Evolutionary conservation across 805 yeast species (phyloP).

Genomic region (Teunomyces pallodes): DNA sequence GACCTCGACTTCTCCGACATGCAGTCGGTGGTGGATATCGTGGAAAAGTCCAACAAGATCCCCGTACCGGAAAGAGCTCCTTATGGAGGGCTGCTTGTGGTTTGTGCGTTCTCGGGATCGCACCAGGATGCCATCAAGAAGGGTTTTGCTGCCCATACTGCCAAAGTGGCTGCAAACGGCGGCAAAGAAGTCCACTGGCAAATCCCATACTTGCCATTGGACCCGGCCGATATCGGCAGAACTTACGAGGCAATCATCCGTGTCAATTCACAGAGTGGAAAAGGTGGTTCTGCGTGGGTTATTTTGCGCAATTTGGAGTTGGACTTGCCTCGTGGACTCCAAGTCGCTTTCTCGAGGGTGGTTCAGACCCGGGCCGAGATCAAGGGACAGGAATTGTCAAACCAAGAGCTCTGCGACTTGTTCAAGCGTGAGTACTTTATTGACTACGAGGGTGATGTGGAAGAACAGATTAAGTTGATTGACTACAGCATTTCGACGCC

Average conservation of each 20-base stretch:
- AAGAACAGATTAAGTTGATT: conserved; percentile 33
- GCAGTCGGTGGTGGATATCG: conserved; percentile 62
- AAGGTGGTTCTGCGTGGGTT: conserved; percentile 90
- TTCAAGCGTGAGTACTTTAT: conserved; percentile 59
- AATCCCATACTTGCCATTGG: conserved; percentile 80
- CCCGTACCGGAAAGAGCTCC: conserved; percentile 80
- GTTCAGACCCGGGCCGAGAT: conserved; percentile 71
- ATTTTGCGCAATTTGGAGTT: conserved; percentile 71
- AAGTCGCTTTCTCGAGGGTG: conserved; percentile 67
- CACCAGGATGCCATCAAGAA: conserved; percentile 88
- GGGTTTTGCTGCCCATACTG: conserved; percentile 58
- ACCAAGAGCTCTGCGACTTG: conserved; percentile 60
- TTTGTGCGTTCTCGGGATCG: conserved; percentile 82
- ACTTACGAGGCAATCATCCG: conserved; percentile 91
- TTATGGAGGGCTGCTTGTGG: conserved; percentile 79
- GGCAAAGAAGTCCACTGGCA: conserved; percentile 53
- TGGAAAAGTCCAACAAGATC: conserved; percentile 77
- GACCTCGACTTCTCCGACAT: conserved; percentile 69
- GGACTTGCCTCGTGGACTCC: conserved; percentile 79
- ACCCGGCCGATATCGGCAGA: conserved; percentile 81
- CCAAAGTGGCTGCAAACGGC: conserved; percentile 32
- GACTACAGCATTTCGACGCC: conserved; percentile 48
- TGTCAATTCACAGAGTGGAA: conserved; percentile 84
- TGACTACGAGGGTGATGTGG: conserved; percentile 31
- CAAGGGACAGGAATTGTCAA: conserved; percentile 68